Conservation (phyloP, 2,329 filamentous ascomycete genomes). For the Orbilia javanica region DNA sequence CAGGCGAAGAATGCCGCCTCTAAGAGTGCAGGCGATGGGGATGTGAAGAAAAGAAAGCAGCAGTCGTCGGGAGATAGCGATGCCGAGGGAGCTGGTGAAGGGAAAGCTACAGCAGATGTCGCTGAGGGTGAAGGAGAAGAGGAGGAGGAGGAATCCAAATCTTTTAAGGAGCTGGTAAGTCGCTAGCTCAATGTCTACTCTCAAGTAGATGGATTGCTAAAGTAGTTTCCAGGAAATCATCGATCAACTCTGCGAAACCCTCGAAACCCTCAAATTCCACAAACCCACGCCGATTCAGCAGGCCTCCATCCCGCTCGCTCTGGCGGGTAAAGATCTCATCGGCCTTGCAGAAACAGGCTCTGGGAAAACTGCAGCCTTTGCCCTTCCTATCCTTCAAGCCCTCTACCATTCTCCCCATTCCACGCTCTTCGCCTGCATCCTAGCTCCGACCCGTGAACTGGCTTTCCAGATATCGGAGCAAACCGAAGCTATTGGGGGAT, state of each 20-base stretch:
- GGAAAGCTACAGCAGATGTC: not conserved
- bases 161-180: constrained; percentile 69
- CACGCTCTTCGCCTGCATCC: constrained; percentile 85
- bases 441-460: constrained; percentile 92
- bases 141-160: constrained; percentile 63
- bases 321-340: constrained; percentile 87
- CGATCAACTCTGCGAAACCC: constrained; percentile 89
- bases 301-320: constrained; percentile 83
- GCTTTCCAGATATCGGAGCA: constrained; percentile 90
- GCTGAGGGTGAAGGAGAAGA: not conserved
- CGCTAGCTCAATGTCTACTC: constrained; percentile 26
- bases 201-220: constrained; percentile 7
- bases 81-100: not conserved
- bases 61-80: constrained; percentile 33
- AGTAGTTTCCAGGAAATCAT: constrained; percentile 76
- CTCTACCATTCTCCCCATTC: constrained; percentile 82
- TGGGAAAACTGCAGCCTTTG: constrained; percentile 96
- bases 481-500: constrained; percentile 86
- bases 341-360: constrained; percentile 94
- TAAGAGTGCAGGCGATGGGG: constrained; percentile 15
- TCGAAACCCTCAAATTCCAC: constrained; percentile 83
- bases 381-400: constrained; percentile 85
- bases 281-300: constrained; percentile 88
- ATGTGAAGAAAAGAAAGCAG: constrained; percentile 59
- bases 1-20: not conserved